Percentiles rank a stretch among this genome's conserved stretches.
Evolutionary conservation across 345 rosid genomes (phyloP).

Genomic region (Nephelium lappaceum): DNA sequence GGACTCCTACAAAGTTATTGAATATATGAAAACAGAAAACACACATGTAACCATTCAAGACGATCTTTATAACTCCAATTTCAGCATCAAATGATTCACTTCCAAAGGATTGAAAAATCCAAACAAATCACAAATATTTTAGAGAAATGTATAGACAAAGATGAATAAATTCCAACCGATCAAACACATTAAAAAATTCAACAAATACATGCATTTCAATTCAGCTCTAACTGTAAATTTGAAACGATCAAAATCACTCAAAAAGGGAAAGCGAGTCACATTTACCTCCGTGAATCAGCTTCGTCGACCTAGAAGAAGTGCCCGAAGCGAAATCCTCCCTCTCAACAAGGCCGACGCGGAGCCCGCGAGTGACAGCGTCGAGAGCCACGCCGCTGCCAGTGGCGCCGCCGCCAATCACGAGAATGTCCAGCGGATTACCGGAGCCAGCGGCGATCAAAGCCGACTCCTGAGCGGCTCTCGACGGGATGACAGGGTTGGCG

Average conservation of each 20-base stretch:
- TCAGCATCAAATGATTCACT: neutral
- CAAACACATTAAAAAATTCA: too few species aligned
- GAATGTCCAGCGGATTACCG: slow-evolving; percentile 75
- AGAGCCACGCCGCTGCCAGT: slow-evolving; percentile 98
- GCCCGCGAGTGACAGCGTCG: slow-evolving; percentile 87
- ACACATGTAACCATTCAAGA: neutral
- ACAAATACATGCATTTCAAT: too few species aligned
- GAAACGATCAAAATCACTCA: neutral
- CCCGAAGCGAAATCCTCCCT: slow-evolving; percentile 97
- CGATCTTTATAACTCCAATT: neutral
- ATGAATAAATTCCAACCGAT: neutral
- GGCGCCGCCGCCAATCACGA: slow-evolving; percentile 96
- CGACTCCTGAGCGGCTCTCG: slow-evolving; percentile 73
- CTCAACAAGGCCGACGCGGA: slow-evolving; percentile 91
- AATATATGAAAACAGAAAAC: neutral
- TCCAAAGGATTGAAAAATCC: neutral
- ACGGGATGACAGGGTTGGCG: slow-evolving; percentile 57
- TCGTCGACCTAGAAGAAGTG: slow-evolving; percentile 93
- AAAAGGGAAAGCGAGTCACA: neutral
- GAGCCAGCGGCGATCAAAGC: slow-evolving; percentile 53
- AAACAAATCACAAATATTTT: neutral
- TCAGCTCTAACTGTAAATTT: neutral
- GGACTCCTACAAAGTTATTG: slow-evolving; percentile 60
- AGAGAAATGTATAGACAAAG: too few species aligned
- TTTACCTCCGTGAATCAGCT: slow-evolving; percentile 88